Conservation (phyloP, 495 filamentous ascomycete species). For the Elaphomyces granulatus region DNA sequence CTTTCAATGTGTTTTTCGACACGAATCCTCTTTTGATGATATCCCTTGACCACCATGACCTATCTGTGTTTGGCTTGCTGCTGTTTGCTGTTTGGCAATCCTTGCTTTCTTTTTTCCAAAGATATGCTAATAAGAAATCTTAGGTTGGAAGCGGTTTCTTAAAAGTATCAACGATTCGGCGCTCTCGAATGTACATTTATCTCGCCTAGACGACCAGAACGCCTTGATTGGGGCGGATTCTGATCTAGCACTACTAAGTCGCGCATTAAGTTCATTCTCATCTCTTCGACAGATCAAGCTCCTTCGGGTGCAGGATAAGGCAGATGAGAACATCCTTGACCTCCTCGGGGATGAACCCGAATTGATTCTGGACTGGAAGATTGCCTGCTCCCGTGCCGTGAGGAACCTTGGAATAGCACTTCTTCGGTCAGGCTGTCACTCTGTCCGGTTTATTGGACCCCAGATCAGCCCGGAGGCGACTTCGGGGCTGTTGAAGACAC, state of each 20-base stretch:
- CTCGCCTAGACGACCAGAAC: constrained; percentile 22
- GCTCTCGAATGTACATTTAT: constrained; percentile 17
- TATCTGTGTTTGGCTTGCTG: too few species aligned
- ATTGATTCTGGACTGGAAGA: constrained; percentile 42
- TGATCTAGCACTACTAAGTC: constrained; percentile 31
- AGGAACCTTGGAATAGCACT: constrained; percentile 44
- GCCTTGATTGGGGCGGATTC: constrained; percentile 14
- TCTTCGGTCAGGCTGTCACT: constrained; percentile 37
- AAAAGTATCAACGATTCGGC: constrained; percentile 9
- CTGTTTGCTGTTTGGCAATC: too few species aligned
- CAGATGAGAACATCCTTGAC: constrained; percentile 37
- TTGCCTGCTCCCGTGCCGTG: constrained; percentile 47
- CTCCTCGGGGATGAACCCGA: constrained; percentile 19
- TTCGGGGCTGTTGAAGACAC: constrained; percentile 31
- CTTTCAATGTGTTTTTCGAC: too few species aligned
- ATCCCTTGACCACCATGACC: too few species aligned
- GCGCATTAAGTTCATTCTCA: constrained; percentile 42
- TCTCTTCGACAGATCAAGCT: constrained; percentile 52
- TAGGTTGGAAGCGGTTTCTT: constrained; percentile 23
- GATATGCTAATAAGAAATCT: constrained; percentile 11
- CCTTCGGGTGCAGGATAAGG: constrained; percentile 45
- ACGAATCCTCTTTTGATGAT: too few species aligned
- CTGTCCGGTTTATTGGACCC: constrained; percentile 45
- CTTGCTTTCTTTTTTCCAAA: too few species aligned
- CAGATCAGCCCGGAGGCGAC: constrained; percentile 49